Evolutionary conservation across 257 asterid genomes (phyloP).

Genomic region (Jasminum sambac): DNA sequence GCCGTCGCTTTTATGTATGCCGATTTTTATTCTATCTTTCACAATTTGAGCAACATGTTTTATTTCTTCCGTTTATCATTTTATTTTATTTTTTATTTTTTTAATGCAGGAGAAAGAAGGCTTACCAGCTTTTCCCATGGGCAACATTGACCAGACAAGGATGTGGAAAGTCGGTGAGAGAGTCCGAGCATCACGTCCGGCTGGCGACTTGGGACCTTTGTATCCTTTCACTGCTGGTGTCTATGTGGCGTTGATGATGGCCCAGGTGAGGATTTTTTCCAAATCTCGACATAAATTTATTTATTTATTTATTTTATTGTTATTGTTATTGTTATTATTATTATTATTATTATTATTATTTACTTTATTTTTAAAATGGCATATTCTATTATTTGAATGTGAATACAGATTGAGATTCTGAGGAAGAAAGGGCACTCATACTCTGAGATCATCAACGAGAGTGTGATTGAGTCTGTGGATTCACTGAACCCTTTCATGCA

Average conservation of each 20-base stretch:
- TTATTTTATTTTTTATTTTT: constrained; percentile 6
- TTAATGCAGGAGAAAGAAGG: constrained; percentile 80
- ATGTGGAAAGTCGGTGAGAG: constrained; percentile 95
- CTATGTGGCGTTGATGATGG: constrained; percentile 89
- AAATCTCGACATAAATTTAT: background rate
- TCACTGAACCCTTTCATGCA: constrained; percentile 96
- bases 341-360: too few species aligned
- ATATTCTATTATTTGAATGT: constrained; percentile 2
- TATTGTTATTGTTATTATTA: too few species aligned
- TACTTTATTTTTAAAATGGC: background rate
- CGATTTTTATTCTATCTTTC: background rate
- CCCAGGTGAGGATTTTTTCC: constrained; percentile 53
- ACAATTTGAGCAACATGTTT: background rate
- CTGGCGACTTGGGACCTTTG: constrained; percentile 85
- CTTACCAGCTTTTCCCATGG: constrained; percentile 94
- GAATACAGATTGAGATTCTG: constrained; percentile 72
- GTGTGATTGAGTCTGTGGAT: constrained; percentile 89
- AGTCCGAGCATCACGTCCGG: constrained; percentile 65
- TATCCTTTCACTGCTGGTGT: constrained; percentile 96
- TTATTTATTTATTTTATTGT: background rate
- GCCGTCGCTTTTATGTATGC: constrained; percentile 88
- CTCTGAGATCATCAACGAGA: constrained; percentile 91
- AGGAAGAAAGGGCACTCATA: constrained; percentile 96
- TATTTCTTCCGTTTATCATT: background rate
- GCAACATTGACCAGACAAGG: constrained; percentile 85